A percentile compares a stretch with the other conserved stretches of the same genome.
phyloP scores from a whole-genome alignment of 495 filamentous ascomycete species.

The Chlorociboria aeruginascens region DNA sequence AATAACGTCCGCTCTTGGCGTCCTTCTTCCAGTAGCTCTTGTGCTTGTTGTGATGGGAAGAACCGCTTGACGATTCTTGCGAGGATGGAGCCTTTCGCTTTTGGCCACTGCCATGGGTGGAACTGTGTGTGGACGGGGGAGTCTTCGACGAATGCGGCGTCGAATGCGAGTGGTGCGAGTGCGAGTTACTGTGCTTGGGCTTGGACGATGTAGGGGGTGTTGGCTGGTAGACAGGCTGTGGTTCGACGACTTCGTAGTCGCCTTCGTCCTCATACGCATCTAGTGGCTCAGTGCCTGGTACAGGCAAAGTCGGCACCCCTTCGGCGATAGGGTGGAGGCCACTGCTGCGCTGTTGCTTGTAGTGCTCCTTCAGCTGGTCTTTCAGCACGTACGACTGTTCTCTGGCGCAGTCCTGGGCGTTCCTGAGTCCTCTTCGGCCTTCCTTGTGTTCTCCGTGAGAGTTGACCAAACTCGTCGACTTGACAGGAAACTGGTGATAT shows the following conservation, averaged over 20 bases:
- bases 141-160: constrained; percentile 8
- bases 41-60: constrained; percentile 8
- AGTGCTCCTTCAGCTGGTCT: constrained; percentile 20
- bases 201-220: no score
- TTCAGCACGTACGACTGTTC: constrained; percentile 14
- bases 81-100: constrained; percentile 15
- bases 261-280: constrained; percentile 15
- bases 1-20: constrained; percentile 2
- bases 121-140: constrained; percentile 4
- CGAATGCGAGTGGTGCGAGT: no score
- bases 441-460: no score
- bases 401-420: constrained; percentile 19
- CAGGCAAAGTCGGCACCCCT: constrained; percentile 13
- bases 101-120: constrained; percentile 5
- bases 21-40: constrained; percentile 18
- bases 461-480: no score
- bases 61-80: constrained; percentile 8
- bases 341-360: constrained; percentile 4
- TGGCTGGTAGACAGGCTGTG: no score
- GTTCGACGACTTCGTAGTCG: constrained; percentile 17
- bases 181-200: no score
- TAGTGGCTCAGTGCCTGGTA: constrained; percentile 12
- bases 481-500: no score
- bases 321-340: constrained; percentile 12
- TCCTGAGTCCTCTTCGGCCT: constrained; percentile 19